Evolutionary conservation across 2,329 filamentous ascomycete genomes (phyloP).

Genomic region (Arthrinium phaeospermum): DNA sequence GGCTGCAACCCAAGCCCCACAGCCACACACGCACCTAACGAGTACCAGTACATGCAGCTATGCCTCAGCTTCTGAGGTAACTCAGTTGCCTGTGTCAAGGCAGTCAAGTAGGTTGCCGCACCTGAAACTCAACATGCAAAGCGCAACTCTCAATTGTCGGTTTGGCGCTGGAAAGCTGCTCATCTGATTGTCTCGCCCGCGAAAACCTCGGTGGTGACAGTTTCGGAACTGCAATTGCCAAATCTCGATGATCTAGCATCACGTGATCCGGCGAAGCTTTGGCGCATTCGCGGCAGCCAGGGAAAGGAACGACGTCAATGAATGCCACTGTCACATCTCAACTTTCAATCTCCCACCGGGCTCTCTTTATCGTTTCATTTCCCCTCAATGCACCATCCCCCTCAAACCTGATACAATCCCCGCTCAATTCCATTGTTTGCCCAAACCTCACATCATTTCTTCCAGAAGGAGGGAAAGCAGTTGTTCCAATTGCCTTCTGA

Average conservation of each 20-base stretch:
- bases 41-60: too few relatives aligned
- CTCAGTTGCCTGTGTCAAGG: neutral
- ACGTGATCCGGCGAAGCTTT: neutral
- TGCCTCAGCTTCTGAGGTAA: neutral
- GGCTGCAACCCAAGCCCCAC: too few relatives aligned
- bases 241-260: neutral
- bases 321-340: neutral
- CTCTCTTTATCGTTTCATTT: neutral
- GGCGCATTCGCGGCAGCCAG: neutral
- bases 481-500: neutral
- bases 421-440: neutral
- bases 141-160: neutral
- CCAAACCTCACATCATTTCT: neutral
- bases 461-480: neutral
- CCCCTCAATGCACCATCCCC: neutral
- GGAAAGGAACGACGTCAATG: neutral
- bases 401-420: neutral
- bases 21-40: too few relatives aligned
- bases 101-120: neutral
- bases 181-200: neutral
- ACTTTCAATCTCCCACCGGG: neutral
- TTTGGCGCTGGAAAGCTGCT: neutral
- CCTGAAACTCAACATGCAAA: neutral
- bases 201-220: neutral
- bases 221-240: neutral